Percentiles rank a stretch among this genome's conserved stretches.
Conservation (phyloP, 192 early-diverging fungal species). For the Gigaspora rosea region DNA sequence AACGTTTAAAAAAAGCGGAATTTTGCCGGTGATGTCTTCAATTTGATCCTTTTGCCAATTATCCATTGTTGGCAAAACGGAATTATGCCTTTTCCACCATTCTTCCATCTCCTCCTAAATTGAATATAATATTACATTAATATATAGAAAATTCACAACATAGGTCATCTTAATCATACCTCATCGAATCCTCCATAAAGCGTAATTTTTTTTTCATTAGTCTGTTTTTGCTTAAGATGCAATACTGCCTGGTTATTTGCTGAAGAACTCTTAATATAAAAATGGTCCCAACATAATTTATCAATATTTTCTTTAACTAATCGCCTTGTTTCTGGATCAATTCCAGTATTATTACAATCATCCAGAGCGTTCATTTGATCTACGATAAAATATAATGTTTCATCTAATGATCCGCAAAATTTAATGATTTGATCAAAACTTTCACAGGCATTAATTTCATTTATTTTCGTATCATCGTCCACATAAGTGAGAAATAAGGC, state of each 20-base stretch:
- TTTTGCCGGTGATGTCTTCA: no score
- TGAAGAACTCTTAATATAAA: slow-evolving; percentile 17
- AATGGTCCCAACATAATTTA: not conserved
- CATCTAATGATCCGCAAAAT: slow-evolving; percentile 13
- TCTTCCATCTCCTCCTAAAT: slow-evolving; percentile 21
- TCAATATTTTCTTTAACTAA: not conserved
- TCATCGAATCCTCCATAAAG: slow-evolving; percentile 11
- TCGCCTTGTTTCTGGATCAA: not conserved
- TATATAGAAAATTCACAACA: not conserved
- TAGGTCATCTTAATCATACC: not conserved
- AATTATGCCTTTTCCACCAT: no score
- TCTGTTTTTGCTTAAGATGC: not conserved
- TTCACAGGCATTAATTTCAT: slow-evolving; percentile 12
- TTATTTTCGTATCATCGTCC: not conserved
- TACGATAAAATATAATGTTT: slow-evolving; percentile 25
- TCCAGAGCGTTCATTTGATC: slow-evolving; percentile 27
- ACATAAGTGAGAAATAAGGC: slow-evolving; percentile 12
- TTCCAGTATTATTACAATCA: not conserved
- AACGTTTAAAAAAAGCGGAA: no score
- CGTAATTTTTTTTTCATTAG: slow-evolving; percentile 1
- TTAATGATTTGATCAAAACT: not conserved
- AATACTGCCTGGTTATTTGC: not conserved
- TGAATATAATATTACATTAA: slow-evolving; percentile 5
- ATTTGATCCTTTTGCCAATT: no score
- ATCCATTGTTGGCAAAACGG: no score